These are phyloP conservation scores for Aspergillus jensenii DNA, from an alignment of 2,329 filamentous ascomycete genomes.

Conservation along the genomic window DNA sequence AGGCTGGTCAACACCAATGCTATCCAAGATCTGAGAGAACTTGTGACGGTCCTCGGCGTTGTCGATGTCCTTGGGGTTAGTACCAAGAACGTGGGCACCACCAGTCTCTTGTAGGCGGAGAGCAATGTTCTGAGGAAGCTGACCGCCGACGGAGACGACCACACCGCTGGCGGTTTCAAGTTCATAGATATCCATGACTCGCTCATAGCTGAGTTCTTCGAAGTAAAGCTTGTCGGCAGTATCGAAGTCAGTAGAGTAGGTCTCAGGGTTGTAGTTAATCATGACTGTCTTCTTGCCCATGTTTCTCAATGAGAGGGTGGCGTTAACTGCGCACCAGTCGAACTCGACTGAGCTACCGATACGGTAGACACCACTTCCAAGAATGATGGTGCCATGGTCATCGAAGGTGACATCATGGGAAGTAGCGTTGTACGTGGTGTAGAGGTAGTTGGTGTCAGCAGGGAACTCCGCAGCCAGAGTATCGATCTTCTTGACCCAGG, in stretches of 20 bases:
- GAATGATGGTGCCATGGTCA: constrained; percentile 83
- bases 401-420: constrained; percentile 92
- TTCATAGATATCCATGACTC: constrained; percentile 99
- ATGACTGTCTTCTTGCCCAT: constrained; percentile 97
- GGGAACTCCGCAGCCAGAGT: constrained; percentile 96
- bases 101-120: constrained; percentile 89
- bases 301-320: constrained; percentile 75
- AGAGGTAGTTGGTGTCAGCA: constrained; percentile 90
- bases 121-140: constrained; percentile 96
- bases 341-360: constrained; percentile 98
- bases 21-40: constrained; percentile 95
- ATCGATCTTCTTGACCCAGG: constrained; percentile 98
- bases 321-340: constrained; percentile 95
- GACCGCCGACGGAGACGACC: constrained; percentile 92
- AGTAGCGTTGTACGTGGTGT: constrained; percentile 96
- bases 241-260: constrained; percentile 80
- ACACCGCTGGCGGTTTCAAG: constrained; percentile 82
- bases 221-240: constrained; percentile 91
- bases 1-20: constrained; percentile 93
- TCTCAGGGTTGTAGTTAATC: constrained; percentile 93
- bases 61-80: constrained; percentile 91
- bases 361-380: constrained; percentile 94
- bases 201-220: constrained; percentile 93
- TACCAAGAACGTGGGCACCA: constrained; percentile 86
- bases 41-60: constrained; percentile 98